Evolutionary conservation across 1,284 basidiomycete species (phyloP).

Genomic region (Leccinum fuscescens): DNA sequence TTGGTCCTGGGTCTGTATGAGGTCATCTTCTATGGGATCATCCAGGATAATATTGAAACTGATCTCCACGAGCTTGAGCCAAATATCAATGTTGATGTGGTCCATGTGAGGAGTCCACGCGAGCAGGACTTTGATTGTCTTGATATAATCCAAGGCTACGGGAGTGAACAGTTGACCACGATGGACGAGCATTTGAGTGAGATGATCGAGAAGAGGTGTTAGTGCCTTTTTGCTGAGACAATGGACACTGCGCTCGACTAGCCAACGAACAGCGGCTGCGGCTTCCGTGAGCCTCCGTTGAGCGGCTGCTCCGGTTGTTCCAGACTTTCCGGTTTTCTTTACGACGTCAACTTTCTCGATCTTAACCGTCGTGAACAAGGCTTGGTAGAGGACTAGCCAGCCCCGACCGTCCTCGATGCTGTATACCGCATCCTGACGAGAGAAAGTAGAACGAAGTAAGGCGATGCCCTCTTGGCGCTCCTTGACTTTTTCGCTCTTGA

Average conservation of each 20-base stretch:
- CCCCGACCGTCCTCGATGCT: slow-evolving; percentile 52
- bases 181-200: slow-evolving; percentile 62
- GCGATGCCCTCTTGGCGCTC: slow-evolving; percentile 69
- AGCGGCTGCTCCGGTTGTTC: slow-evolving; percentile 40
- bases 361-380: slow-evolving; percentile 65
- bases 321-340: slow-evolving; percentile 46
- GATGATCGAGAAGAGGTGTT: slow-evolving; percentile 62
- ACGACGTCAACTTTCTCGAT: slow-evolving; percentile 57
- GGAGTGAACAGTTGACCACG: slow-evolving; percentile 58
- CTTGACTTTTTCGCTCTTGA: slow-evolving; percentile 68
- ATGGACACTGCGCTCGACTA: slow-evolving; percentile 58
- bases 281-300: slow-evolving; percentile 61
- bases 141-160: slow-evolving; percentile 79
- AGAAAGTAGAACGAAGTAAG: slow-evolving; percentile 59
- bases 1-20: slow-evolving; percentile 29
- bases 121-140: slow-evolving; percentile 68
- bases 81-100: slow-evolving; percentile 62
- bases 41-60: slow-evolving; percentile 77
- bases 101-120: slow-evolving; percentile 76
- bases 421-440: slow-evolving; percentile 49
- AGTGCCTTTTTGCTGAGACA: slow-evolving; percentile 54
- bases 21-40: slow-evolving; percentile 53
- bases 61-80: slow-evolving; percentile 68
- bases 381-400: slow-evolving; percentile 76
- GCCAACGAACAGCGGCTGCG: slow-evolving; percentile 66